Evolutionary conservation across 352 stramenopile genomes (phyloP), one percentile per base, ranked within the genome.

Genomic region (Pythium aphanidermatum): DNA sequence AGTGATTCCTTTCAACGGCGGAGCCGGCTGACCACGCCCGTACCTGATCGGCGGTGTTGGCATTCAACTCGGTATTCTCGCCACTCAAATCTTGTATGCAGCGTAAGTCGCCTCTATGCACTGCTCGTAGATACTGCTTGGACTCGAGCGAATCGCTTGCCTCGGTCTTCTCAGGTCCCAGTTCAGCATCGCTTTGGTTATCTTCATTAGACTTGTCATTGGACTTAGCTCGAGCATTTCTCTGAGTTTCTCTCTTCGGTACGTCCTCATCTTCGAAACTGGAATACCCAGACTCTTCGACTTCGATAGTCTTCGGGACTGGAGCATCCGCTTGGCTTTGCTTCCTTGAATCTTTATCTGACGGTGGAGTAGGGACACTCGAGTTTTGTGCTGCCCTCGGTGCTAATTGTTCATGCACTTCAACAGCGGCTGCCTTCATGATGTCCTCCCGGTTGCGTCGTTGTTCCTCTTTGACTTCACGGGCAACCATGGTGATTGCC

Each of bases 11-110:
- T n/a, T n/a, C n/a, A n/a, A n/a, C n/a, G n/a, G n/a, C n/a, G n/a
- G n/a, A n/a, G n/a, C n/a, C n/a, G n/a, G n/a, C n/a, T n/a, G n/a
- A n/a, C n/a, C n/a, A n/a, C n/a, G n/a, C n/a, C n/a, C n/a, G n/a
- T n/a, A 86, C 75, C 62, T 89, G 74, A 43, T 92, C 80, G 7
- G 74, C 70, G 0, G 55, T 66, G 39, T 70, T 66, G 17, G 55
- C 65, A n/a, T 82, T 63, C 35, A 74, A 56, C 6, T 71, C 65
- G 11, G n/a, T n/a, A n/a, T 68, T 55, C 2, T 49, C 53, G 10
- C 70, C 53, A 33, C 89, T 57, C 61, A 90, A 65, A 6, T 82
- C 69, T 29, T 62, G 68, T 16, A 88, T 41, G 14, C 64, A 59
- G 4, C 64, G 63, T 29, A 76, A 58, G 26, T 92, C 74, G 4